Evolutionary conservation across 257 asterid species (phyloP).

Genomic region (Solanum pimpinellifolium): DNA sequence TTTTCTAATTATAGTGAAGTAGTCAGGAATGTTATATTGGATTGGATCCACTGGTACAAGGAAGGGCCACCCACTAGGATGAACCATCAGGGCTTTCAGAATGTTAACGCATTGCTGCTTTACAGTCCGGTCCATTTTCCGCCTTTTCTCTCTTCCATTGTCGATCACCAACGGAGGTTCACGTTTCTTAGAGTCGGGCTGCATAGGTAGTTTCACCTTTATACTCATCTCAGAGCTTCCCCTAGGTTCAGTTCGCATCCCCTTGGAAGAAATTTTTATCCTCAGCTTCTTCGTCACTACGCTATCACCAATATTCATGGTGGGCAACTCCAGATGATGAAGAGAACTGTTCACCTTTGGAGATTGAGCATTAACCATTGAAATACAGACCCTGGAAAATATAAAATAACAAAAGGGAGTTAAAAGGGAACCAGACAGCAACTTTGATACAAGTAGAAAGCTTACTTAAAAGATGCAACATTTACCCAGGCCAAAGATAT

Average conservation of each 20-base stretch:
- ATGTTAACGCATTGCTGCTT: constrained; percentile 38
- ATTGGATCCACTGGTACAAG: constrained; percentile 72
- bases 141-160: constrained; percentile 27
- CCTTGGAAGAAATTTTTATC: constrained; percentile 37
- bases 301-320: constrained; percentile 29
- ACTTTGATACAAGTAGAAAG: not conserved
- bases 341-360: not conserved
- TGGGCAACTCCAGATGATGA: constrained; percentile 2
- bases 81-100: constrained; percentile 39
- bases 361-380: constrained; percentile 2
- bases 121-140: constrained; percentile 39
- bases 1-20: constrained; percentile 33
- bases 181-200: constrained; percentile 33
- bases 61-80: constrained; percentile 31
- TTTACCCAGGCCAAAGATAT: not conserved
- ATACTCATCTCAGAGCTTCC: constrained; percentile 11
- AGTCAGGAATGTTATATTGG: constrained; percentile 55
- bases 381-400: not conserved
- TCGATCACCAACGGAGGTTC: constrained; percentile 19
- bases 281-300: constrained; percentile 18
- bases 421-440: not conserved
- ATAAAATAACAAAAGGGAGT: not conserved
- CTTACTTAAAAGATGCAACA: not conserved
- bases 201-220: constrained; percentile 10
- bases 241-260: constrained; percentile 14